Evolutionary conservation across 495 filamentous ascomycete species (phyloP), one percentile per base, ranked within the genome.

Genomic region (Xylaria grammica): DNA sequence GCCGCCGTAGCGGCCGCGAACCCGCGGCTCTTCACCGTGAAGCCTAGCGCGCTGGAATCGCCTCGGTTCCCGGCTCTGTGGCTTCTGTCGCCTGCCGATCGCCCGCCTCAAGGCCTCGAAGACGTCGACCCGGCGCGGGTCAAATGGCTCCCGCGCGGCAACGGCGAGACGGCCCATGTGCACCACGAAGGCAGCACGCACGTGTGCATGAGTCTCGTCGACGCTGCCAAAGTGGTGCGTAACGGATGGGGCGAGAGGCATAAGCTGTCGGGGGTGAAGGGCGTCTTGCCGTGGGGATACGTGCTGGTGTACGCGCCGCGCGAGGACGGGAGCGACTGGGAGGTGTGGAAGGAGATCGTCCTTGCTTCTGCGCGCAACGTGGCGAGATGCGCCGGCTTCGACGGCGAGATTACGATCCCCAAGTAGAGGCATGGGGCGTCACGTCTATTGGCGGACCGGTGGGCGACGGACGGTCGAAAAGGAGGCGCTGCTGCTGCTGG

Each of bases 301-400:
- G 62, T 77, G 24, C 27, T 78, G 56, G 22, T 77, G 2, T 78
- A 78, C 27, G 72, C 76, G 65, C 76, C 76, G 65, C 63, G 75
- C 26, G 63, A 67, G 42, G 69, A 66, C n/a, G 42, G 26, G 1
- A 20, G 27, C 9, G 69, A 77, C 58, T 68, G 65, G 4, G 65
- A 44, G 11, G 62, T 69, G 4, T 72, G 73, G 67, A 49, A 60
- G 34, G 64, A 48, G 40, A 29, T 75, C 5, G 45, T 74, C 11
- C 29, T 65, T 10, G 74, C 74, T 1, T 65, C 62, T 1, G 65
- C 63, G 52, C 51, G 70, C 54, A 60, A 65, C n/a, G 65, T 46
- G 32, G 61, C 56, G 1, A 44, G 63, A 38, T 67, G 68, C 9
- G 34, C 40, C 15, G 70, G 66, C 4, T 51, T 59, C n/a, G 62